These are phyloP conservation scores for Pseudopithomyces maydicus DNA, from an alignment of 2,329 filamentous ascomycete genomes.

Conservation along the genomic window DNA sequence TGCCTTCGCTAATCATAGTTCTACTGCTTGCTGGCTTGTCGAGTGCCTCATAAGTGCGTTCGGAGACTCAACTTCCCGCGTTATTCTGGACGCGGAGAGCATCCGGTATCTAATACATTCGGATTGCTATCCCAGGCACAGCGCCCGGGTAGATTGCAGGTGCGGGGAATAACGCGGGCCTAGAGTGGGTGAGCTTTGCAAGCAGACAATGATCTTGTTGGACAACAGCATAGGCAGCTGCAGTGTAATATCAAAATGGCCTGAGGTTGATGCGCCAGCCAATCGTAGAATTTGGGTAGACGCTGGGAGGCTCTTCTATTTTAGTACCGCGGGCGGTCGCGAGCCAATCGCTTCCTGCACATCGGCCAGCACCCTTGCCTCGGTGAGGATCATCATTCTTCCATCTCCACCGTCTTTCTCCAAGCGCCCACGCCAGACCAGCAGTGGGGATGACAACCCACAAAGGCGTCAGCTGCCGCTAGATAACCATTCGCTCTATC, in stretches of 20 bases:
- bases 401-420: slow-evolving; percentile 18
- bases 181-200: neutral
- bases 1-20: neutral
- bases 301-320: slow-evolving; percentile 17
- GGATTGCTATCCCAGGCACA: neutral
- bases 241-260: neutral
- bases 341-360: slow-evolving; percentile 26
- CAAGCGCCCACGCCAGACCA: slow-evolving; percentile 36
- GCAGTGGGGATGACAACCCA: slow-evolving; percentile 14
- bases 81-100: slow-evolving; percentile 11
- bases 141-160: neutral
- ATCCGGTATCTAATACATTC: neutral
- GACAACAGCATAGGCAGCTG: slow-evolving; percentile 9
- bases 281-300: slow-evolving; percentile 13
- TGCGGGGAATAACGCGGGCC: neutral
- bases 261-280: slow-evolving; percentile 3
- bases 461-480: slow-evolving; percentile 39
- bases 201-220: neutral
- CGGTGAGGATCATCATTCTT: slow-evolving; percentile 30
- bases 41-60: slow-evolving; percentile 5
- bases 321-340: neutral
- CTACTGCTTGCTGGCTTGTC: no score
- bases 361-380: slow-evolving; percentile 15
- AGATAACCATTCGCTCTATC: slow-evolving; percentile 18
- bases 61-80: slow-evolving; percentile 9